Conservation (phyloP, 2,329 filamentous ascomycete species). For the Colletotrichum ledebouriae region DNA sequence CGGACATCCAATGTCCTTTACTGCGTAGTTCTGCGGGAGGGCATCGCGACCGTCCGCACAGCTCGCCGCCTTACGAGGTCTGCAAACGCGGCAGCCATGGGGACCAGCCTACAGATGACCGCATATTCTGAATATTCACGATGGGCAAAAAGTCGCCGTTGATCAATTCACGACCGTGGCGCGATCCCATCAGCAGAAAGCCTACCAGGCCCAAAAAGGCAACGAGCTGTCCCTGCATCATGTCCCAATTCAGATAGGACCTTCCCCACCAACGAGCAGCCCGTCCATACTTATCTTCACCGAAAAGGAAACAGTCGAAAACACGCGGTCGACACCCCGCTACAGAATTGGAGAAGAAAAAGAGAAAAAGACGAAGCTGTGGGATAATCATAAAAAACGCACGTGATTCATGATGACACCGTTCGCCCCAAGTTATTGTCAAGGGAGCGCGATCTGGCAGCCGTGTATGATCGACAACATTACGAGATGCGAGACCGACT, state of each 20-base stretch:
- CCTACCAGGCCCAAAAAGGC: constrained; percentile 37
- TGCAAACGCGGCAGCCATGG: not conserved
- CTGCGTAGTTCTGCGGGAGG: not conserved
- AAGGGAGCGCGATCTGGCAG: not conserved
- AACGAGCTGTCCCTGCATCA: constrained; percentile 41
- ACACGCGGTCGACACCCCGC: constrained; percentile 22
- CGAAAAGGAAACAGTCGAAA: constrained; percentile 19
- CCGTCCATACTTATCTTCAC: not conserved
- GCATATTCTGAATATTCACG: no score
- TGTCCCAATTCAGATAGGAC: constrained; percentile 32
- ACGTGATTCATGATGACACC: not conserved
- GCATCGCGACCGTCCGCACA: not conserved
- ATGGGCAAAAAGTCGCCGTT: not conserved
- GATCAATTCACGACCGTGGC: not conserved
- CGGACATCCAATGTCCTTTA: not conserved
- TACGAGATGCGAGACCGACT: not conserved
- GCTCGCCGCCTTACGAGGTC: not conserved
- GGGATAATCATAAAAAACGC: not conserved
- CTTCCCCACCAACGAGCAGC: constrained; percentile 19
- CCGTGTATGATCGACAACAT: not conserved
- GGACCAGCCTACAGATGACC: no score
- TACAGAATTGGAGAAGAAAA: not conserved
- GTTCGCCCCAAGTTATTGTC: constrained; percentile 1
- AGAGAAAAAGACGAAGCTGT: not conserved
- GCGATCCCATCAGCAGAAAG: constrained; percentile 11